phyloP scores from a whole-genome alignment of 768 basidiomycete genomes.

The Auricularia auricula-judae region DNA sequence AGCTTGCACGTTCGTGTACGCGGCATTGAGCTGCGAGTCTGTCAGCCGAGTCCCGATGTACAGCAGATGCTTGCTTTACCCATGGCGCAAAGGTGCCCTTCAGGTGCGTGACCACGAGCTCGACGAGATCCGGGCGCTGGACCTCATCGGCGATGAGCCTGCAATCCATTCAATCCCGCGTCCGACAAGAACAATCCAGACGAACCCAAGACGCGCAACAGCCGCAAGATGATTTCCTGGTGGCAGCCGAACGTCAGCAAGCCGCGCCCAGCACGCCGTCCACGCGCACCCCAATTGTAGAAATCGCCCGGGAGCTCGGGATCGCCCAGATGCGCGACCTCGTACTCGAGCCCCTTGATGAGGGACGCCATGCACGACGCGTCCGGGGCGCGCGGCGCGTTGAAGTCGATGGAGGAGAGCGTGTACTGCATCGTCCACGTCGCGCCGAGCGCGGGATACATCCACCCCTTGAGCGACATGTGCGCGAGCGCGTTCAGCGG shows the following conservation, averaged over 20 bases:
- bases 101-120: conserved; percentile 16
- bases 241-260: too few relatives aligned
- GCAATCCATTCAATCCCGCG: neutral
- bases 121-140: conserved; percentile 21
- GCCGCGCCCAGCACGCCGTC: too few relatives aligned
- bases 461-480: conserved; percentile 23
- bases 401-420: conserved; percentile 23
- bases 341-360: conserved; percentile 18
- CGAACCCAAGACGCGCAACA: conserved; percentile 22
- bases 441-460: conserved; percentile 23
- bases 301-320: conserved; percentile 15
- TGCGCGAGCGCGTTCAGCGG: conserved; percentile 16
- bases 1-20: conserved; percentile 12
- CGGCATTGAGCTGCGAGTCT: neutral
- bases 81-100: conserved; percentile 18
- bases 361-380: conserved; percentile 19
- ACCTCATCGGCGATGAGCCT: conserved; percentile 22
- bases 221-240: conserved; percentile 16
- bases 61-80: conserved; percentile 5
- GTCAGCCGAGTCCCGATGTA: neutral
- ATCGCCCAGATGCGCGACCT: neutral
- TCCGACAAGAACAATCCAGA: neutral
- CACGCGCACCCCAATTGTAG: conserved; percentile 18
- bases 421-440: conserved; percentile 21
- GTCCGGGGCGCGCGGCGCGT: conserved; percentile 22